Conservation (phyloP, 306 rosid genomes). For the Citrullus mucosospermus region DNA sequence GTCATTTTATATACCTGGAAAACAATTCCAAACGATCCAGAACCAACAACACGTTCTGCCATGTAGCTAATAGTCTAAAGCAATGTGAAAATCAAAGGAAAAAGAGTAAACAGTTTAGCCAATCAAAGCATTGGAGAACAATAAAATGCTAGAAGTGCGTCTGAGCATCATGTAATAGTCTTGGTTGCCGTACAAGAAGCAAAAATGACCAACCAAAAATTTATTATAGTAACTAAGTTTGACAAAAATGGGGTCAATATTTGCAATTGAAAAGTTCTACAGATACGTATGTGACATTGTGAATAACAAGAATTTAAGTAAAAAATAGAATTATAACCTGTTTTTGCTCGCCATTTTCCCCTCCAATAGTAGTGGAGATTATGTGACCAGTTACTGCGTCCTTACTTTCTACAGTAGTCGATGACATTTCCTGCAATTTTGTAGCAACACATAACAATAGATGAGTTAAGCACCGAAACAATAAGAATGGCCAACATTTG, state of each 20-base stretch:
- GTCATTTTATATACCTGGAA: constrained; percentile 55
- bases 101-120: constrained; percentile 4
- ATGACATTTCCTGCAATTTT: constrained; percentile 71
- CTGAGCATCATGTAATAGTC: not conserved
- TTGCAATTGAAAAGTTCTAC: not conserved
- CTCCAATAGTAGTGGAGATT: constrained; percentile 93
- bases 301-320: no score
- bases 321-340: constrained; percentile 32
- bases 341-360: constrained; percentile 91
- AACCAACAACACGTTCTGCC: constrained; percentile 96
- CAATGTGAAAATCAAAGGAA: constrained; percentile 17
- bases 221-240: not conserved
- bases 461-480: not conserved
- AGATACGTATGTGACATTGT: not conserved
- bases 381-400: constrained; percentile 83
- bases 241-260: not conserved
- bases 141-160: not conserved
- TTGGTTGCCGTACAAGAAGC: not conserved
- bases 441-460: constrained; percentile 5
- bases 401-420: constrained; percentile 52
- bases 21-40: constrained; percentile 92
- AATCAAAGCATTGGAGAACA: constrained; percentile 1
- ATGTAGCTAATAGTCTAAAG: constrained; percentile 86
- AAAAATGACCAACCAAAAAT: not conserved
- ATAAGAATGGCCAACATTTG: not conserved